Evolutionary conservation across 805 yeast species (phyloP).

Genomic region (Priceomyces fermenticarens): DNA sequence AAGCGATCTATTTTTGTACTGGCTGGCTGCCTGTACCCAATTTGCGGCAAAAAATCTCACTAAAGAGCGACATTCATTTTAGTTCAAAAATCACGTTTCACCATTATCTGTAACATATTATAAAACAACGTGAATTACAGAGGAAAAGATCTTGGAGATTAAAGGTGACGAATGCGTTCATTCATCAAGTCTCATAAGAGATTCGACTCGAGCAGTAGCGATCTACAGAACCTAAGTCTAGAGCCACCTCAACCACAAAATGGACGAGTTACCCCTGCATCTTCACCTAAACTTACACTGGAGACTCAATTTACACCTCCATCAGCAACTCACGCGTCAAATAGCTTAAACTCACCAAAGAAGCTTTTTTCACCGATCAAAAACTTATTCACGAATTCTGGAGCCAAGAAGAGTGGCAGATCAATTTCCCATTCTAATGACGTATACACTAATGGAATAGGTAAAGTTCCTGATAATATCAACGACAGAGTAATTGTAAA

Average conservation of each 20-base stretch:
- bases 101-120: too few relatives aligned
- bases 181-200: constrained; percentile 26
- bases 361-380: constrained; percentile 36
- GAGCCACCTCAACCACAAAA: constrained; percentile 5
- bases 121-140: too few relatives aligned
- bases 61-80: too few relatives aligned
- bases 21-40: neutral
- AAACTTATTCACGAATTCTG: constrained; percentile 24
- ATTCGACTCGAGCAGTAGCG: constrained; percentile 14
- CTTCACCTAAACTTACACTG: constrained; percentile 20
- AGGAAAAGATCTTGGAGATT: too few relatives aligned
- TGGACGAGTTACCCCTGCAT: constrained; percentile 13
- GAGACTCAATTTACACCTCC: constrained; percentile 19
- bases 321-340: constrained; percentile 4
- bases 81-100: too few relatives aligned
- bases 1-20: neutral
- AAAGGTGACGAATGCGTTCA: constrained; percentile 20
- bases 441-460: constrained; percentile 7
- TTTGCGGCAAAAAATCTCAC: too few relatives aligned
- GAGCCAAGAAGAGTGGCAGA: constrained; percentile 10
- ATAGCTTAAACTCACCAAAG: constrained; percentile 28
- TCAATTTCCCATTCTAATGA: constrained; percentile 6
- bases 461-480: neutral
- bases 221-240: constrained; percentile 3
- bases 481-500: neutral